Evolutionary conservation across 2,329 filamentous ascomycete species (phyloP).

Genomic region (Cordyceps cicadae): DNA sequence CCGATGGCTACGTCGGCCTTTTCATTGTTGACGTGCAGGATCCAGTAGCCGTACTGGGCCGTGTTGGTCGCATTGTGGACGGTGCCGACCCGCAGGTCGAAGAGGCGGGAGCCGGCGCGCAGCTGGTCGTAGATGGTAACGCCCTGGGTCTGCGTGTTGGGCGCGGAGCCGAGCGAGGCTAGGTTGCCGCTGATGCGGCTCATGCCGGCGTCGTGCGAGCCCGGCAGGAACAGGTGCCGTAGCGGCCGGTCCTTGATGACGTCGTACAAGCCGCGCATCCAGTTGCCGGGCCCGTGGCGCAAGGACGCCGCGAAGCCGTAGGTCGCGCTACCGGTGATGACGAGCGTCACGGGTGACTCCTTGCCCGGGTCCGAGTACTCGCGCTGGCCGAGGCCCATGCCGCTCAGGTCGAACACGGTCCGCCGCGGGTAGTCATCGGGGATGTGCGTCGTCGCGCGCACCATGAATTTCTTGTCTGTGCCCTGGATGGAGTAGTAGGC

Average conservation of each 20-base stretch:
- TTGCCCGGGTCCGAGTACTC: conserved; percentile 25
- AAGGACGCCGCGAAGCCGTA: conserved; percentile 26
- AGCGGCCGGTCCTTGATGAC: conserved; percentile 31
- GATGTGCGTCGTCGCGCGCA: conserved; percentile 24
- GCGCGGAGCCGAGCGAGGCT: conserved; percentile 25
- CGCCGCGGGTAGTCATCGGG: conserved; percentile 19
- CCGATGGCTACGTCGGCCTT: conserved; percentile 30
- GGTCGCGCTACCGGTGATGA: conserved; percentile 26
- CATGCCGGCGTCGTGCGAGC: conserved; percentile 43
- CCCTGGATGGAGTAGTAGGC: conserved; percentile 24
- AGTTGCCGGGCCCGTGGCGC: conserved; percentile 20
- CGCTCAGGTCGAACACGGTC: conserved; percentile 22
- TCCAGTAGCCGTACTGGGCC: conserved; percentile 27
- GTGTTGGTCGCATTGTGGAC: conserved; percentile 16
- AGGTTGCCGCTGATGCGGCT: conserved; percentile 29
- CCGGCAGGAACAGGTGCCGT: conserved; percentile 38
- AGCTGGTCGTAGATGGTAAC: conserved; percentile 38
- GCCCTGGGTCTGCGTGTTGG: conserved; percentile 38
- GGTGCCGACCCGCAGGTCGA: conserved; percentile 37
- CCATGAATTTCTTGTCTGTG: conserved; percentile 23
- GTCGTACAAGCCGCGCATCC: conserved; percentile 26
- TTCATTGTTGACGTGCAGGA: conserved; percentile 32
- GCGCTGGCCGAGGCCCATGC: conserved; percentile 26
- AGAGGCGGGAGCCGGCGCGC: conserved; percentile 36
- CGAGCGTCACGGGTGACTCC: conserved; percentile 23